These are phyloP conservation scores for Penicillium pulvis DNA, from an alignment of 495 filamentous ascomycete genomes.

Conservation along the genomic window DNA sequence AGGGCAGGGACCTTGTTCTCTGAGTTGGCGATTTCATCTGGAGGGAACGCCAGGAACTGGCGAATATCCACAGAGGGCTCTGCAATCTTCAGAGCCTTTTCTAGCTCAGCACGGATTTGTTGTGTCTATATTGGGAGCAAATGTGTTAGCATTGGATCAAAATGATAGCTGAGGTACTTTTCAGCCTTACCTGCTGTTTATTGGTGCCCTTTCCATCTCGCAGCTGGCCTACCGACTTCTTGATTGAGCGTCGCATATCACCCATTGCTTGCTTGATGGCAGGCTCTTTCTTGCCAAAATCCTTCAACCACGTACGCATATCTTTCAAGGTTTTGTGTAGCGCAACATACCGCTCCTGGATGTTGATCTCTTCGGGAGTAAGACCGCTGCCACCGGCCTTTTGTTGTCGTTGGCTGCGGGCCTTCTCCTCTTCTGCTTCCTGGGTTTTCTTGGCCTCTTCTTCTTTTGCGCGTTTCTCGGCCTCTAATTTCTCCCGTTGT, in stretches of 20 bases:
- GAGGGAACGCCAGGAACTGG: constrained; percentile 61
- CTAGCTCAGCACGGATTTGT: constrained; percentile 48
- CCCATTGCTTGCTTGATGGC: constrained; percentile 67
- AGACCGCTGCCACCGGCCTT: constrained; percentile 29
- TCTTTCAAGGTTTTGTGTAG: constrained; percentile 75
- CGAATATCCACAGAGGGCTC: constrained; percentile 67
- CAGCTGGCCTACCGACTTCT: constrained; percentile 72
- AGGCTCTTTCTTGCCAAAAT: constrained; percentile 51
- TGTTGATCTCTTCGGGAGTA: constrained; percentile 38
- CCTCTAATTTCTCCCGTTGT: constrained; percentile 40
- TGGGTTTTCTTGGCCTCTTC: constrained; percentile 40
- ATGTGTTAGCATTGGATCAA: constrained; percentile 14
- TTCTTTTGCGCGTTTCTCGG: constrained; percentile 41
- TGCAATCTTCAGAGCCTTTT: constrained; percentile 45
- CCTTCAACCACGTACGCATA: constrained; percentile 59
- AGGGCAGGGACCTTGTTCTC: constrained; percentile 64
- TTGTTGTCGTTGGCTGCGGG: constrained; percentile 30
- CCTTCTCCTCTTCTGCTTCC: constrained; percentile 36
- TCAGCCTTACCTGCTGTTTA: constrained; percentile 44
- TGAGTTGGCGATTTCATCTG: constrained; percentile 54
- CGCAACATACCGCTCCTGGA: constrained; percentile 63
- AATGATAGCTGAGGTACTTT: background rate
- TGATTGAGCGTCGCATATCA: constrained; percentile 72
- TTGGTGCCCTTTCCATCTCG: constrained; percentile 66
- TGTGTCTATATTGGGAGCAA: constrained; percentile 42